A percentile compares a stretch with the other conserved stretches of the same genome.
phyloP scores from a whole-genome alignment of 2,329 filamentous ascomycete species.

The Blastomyces parvus region DNA sequence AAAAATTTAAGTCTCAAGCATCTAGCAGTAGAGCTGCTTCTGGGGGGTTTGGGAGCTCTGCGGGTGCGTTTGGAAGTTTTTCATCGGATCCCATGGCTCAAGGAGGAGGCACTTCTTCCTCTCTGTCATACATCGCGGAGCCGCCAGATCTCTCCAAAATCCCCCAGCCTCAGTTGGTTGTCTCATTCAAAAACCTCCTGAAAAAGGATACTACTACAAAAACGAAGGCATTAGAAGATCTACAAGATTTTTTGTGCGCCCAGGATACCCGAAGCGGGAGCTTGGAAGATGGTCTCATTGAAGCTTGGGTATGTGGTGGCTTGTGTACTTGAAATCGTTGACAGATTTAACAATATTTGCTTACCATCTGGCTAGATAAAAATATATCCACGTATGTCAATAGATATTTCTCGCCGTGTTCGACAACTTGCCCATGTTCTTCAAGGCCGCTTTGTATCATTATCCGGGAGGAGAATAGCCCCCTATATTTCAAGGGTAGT shows the following conservation, averaged over 20 bases:
- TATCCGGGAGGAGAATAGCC: slow-evolving; percentile 70
- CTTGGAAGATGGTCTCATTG: slow-evolving; percentile 70
- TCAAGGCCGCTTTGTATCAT: slow-evolving; percentile 53
- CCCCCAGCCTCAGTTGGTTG: slow-evolving; percentile 69
- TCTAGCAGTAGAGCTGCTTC: slow-evolving; percentile 53
- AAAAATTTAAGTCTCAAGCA: slow-evolving; percentile 54
- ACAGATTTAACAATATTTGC: slow-evolving; percentile 32
- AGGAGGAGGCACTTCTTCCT: slow-evolving; percentile 44
- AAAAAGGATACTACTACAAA: slow-evolving; percentile 95
- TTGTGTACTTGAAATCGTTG: slow-evolving; percentile 19
- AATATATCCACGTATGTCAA: slow-evolving; percentile 78
- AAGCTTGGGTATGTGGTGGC: slow-evolving; percentile 64
- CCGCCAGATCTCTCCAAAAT: slow-evolving; percentile 71
- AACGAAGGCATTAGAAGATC: slow-evolving; percentile 77
- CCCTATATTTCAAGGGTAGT: slow-evolving; percentile 67
- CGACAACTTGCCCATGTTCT: slow-evolving; percentile 75
- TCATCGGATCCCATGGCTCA: slow-evolving; percentile 29
- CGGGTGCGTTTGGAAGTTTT: slow-evolving; percentile 37
- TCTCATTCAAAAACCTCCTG: slow-evolving; percentile 82
- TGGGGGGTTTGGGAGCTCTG: slow-evolving; percentile 33
- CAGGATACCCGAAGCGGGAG: slow-evolving; percentile 47
- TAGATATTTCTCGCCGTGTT: slow-evolving; percentile 79
- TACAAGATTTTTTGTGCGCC: slow-evolving; percentile 56
- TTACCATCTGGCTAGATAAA: slow-evolving; percentile 50
- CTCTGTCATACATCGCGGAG: slow-evolving; percentile 77